phyloP scores from a whole-genome alignment of 768 basidiomycete species.

The Lanmaoa rubissima region DNA sequence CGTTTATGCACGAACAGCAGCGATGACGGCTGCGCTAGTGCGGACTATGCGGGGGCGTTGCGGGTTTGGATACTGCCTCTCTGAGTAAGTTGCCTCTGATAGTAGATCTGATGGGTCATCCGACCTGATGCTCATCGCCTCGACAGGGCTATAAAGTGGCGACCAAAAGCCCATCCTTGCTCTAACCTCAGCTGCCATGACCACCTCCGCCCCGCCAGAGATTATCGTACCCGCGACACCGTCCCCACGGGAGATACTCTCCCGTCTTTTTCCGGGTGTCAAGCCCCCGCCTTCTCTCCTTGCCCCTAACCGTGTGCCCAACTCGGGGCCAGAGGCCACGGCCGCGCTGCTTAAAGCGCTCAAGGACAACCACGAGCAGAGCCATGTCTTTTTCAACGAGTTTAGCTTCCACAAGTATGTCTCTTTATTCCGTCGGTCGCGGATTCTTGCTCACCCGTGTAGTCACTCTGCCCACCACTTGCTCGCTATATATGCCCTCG shows the following conservation, averaged over 20 bases:
- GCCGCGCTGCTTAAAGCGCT: conserved; percentile 39
- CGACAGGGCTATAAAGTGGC: conserved; percentile 9
- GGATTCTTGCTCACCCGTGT: not conserved
- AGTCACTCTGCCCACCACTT: conserved; percentile 60
- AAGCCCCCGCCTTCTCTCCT: conserved; percentile 33
- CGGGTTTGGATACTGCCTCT: not conserved
- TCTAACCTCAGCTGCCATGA: conserved; percentile 6
- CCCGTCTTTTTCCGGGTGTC: conserved; percentile 33
- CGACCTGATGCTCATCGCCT: not conserved
- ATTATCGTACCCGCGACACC: conserved; percentile 17
- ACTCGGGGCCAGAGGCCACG: conserved; percentile 39
- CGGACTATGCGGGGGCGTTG: not conserved
- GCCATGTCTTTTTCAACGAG: conserved; percentile 54
- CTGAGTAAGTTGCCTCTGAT: not conserved
- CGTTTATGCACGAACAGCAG: not conserved
- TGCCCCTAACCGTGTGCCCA: conserved; percentile 38
- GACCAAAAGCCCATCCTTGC: not conserved
- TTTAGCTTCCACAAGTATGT: conserved; percentile 34
- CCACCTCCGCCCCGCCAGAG: conserved; percentile 29
- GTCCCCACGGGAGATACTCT: conserved; percentile 23
- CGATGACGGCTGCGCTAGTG: not conserved
- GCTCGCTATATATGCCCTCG: conserved; percentile 59
- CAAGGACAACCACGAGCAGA: conserved; percentile 50
- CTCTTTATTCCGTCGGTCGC: not conserved
- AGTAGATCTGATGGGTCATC: not conserved